Conservation (phyloP, 2,329 filamentous ascomycete genomes). For the Amylocarpus encephaloides region DNA sequence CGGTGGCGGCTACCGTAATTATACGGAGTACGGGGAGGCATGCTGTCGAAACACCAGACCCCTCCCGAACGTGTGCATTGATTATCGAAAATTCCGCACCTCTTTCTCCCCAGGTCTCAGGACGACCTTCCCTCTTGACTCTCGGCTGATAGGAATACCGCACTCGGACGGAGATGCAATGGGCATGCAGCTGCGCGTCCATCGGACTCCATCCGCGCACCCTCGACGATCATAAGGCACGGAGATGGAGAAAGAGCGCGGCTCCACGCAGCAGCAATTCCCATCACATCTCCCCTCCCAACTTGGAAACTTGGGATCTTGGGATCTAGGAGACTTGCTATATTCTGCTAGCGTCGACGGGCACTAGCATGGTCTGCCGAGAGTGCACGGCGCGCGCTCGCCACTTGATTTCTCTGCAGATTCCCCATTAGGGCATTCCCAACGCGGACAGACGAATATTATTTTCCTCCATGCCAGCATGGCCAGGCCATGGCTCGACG, state of each 20-base stretch:
- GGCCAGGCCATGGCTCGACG: not conserved
- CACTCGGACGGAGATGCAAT: too few species aligned
- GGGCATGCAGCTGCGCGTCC: too few species aligned
- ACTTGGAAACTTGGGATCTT: too few species aligned
- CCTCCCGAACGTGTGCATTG: not conserved
- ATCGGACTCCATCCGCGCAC: too few species aligned
- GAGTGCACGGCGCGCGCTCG: not conserved
- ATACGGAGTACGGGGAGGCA: not conserved
- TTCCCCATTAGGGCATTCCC: not conserved
- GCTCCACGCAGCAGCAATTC: too few species aligned
- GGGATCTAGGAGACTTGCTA: too few species aligned
- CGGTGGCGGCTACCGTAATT: not conserved
- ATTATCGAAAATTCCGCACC: not conserved
- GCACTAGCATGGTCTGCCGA: too few species aligned
- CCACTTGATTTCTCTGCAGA: not conserved
- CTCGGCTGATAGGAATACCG: not conserved
- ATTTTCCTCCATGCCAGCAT: too few species aligned
- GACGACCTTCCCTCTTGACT: constrained; percentile 1
- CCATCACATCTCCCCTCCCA: too few species aligned
- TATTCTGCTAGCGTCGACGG: too few species aligned
- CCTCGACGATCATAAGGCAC: too few species aligned
- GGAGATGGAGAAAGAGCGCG: too few species aligned
- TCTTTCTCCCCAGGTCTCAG: not conserved
- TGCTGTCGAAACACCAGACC: not conserved
- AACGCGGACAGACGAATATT: not conserved